Percentiles rank a stretch among this genome's conserved stretches.
phyloP scores from a whole-genome alignment of 108 stramenopile genomes.

The Skeletonema menzelii region DNA sequence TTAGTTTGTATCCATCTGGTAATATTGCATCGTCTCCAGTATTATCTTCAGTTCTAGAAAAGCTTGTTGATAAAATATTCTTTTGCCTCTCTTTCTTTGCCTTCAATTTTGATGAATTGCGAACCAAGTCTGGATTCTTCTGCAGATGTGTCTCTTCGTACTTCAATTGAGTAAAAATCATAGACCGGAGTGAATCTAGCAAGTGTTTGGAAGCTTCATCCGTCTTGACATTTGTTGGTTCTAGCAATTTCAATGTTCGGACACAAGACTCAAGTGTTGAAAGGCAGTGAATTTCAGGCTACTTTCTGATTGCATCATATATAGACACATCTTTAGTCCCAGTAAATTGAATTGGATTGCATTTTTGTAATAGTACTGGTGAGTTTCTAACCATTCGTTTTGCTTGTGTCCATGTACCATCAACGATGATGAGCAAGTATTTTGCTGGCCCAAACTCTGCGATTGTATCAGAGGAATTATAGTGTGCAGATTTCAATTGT shows the following conservation, averaged over 20 bases:
- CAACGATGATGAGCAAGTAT: constrained; percentile 45
- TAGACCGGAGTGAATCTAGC: constrained; percentile 7
- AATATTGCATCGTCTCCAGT: neutral
- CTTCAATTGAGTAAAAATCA: constrained; percentile 33
- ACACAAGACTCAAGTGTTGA: constrained; percentile 62
- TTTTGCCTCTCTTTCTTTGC: constrained; percentile 17
- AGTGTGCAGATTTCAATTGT: neutral
- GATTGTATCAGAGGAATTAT: neutral
- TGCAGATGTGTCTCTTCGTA: constrained; percentile 6
- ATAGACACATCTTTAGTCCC: constrained; percentile 25
- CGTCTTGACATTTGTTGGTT: constrained; percentile 11
- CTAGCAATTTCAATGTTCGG: constrained; percentile 34
- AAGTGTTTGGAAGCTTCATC: constrained; percentile 17
- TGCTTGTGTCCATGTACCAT: constrained; percentile 73
- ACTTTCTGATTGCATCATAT: constrained; percentile 54
- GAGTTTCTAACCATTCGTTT: constrained; percentile 57
- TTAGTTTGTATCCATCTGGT: constrained; percentile 10
- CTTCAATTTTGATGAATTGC: constrained; percentile 14
- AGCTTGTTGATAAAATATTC: constrained; percentile 20
- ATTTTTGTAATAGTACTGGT: constrained; percentile 39
- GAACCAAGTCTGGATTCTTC: constrained; percentile 3
- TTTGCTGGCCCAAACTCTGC: neutral
- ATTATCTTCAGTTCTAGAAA: neutral
- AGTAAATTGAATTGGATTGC: constrained; percentile 47
- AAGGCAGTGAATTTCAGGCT: constrained; percentile 57